Conservation (phyloP, 306 rosid species). For the Malus asiatica region DNA sequence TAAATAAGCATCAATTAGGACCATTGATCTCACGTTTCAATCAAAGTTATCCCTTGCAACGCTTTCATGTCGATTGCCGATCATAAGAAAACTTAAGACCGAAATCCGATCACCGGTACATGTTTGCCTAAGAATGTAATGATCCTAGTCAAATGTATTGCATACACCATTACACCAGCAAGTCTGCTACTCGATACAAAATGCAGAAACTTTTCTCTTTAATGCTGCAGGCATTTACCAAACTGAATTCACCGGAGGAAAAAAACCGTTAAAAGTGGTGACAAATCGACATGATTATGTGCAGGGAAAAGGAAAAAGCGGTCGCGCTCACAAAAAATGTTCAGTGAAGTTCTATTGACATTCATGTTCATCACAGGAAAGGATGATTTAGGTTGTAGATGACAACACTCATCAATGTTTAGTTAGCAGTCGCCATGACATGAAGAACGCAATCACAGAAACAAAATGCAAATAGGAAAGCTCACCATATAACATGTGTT, state of each 20-base stretch:
- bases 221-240: neutral
- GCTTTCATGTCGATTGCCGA: neutral
- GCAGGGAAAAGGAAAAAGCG: neutral
- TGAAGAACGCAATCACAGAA: neutral
- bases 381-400: constrained; percentile 3
- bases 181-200: neutral
- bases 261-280: too few species aligned
- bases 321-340: neutral
- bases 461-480: neutral
- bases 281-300: too few species aligned
- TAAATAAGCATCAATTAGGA: neutral
- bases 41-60: neutral
- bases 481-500: constrained; percentile 17
- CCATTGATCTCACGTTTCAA: neutral
- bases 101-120: neutral
- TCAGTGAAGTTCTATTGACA: neutral
- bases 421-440: neutral
- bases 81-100: neutral
- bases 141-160: neutral
- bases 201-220: neutral
- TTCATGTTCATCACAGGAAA: constrained; percentile 2
- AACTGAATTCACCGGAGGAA: neutral
- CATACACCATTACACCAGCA: neutral
- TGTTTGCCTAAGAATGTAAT: too few species aligned
- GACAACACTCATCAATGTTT: neutral